These are phyloP conservation scores for Brassica cretica DNA, from an alignment of 345 rosid genomes.

Conservation along the genomic window DNA sequence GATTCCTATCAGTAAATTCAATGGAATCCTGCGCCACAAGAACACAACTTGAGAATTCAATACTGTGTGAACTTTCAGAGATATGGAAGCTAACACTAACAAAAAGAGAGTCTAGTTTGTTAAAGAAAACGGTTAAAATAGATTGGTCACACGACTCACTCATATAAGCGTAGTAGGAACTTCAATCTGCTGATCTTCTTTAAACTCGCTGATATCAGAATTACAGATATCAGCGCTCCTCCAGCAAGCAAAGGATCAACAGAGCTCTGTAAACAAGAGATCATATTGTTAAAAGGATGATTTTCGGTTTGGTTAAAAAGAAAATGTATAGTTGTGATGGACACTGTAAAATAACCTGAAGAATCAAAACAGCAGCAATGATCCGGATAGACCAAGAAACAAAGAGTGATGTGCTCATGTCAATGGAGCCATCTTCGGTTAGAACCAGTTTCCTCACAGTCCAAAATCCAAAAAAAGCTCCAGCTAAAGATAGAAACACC, in stretches of 20 bases:
- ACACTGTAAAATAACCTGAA: slow-evolving; percentile 59
- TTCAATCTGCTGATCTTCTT: slow-evolving; percentile 48
- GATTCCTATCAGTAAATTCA: slow-evolving; percentile 40
- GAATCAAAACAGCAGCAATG: slow-evolving; percentile 63
- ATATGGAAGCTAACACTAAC: not conserved
- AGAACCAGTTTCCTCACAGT: slow-evolving; percentile 79
- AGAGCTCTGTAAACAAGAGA: slow-evolving; percentile 62
- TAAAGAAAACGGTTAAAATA: not conserved
- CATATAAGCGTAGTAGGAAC: slow-evolving; percentile 50
- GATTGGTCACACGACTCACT: slow-evolving; percentile 43
- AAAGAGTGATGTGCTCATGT: slow-evolving; percentile 63
- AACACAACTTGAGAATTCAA: slow-evolving; percentile 22
- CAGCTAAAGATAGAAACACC: slow-evolving; percentile 68
- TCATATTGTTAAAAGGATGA: slow-evolving; percentile 3
- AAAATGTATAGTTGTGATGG: not conserved
- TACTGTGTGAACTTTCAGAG: not conserved
- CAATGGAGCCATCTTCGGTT: slow-evolving; percentile 83
- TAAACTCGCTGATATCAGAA: slow-evolving; percentile 46
- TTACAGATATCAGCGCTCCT: slow-evolving; percentile 58
- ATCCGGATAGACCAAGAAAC: slow-evolving; percentile 83
- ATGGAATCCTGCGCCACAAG: slow-evolving; percentile 55
- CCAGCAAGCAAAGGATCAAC: slow-evolving; percentile 75
- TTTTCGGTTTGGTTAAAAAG: not conserved
- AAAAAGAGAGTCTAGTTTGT: not conserved
- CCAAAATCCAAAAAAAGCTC: slow-evolving; percentile 98